Evolutionary conservation across 305 asterid species (phyloP).

Genomic region (Fraxinus velutina): DNA sequence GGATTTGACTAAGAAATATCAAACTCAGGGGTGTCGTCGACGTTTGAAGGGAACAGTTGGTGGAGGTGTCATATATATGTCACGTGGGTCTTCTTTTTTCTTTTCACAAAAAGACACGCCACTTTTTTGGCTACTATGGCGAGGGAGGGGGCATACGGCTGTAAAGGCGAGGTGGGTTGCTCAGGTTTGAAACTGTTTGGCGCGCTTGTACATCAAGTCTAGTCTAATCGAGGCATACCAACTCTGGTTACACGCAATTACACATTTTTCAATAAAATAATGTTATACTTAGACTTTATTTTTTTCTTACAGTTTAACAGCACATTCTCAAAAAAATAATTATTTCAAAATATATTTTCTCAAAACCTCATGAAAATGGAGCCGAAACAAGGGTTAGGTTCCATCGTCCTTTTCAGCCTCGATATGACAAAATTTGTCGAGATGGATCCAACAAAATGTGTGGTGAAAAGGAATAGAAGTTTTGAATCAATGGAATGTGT

Average conservation of each 20-base stretch:
- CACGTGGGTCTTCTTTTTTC: slow-evolving; percentile 30
- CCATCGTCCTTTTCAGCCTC: background rate
- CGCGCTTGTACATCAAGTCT: background rate
- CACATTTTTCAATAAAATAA: too few relatives aligned
- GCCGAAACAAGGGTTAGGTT: background rate
- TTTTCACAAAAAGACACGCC: slow-evolving; percentile 14
- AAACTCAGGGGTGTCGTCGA: slow-evolving; percentile 48
- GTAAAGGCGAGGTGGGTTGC: background rate
- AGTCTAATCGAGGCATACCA: background rate
- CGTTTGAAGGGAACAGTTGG: slow-evolving; percentile 26
- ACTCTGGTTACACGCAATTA: background rate
- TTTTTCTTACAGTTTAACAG: background rate
- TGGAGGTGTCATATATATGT: slow-evolving; percentile 25
- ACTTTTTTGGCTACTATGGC: slow-evolving; percentile 10
- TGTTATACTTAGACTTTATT: too few relatives aligned
- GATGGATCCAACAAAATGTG: background rate
- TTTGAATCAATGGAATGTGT: background rate
- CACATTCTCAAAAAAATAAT: background rate
- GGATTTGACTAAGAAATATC: slow-evolving; percentile 61
- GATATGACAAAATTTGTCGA: background rate
- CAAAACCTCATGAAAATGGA: background rate
- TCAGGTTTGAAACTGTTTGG: background rate
- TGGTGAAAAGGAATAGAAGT: background rate
- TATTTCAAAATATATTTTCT: background rate
- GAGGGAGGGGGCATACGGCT: background rate